Conservation (phyloP, 352 stramenopile species). For the Globisporangium nagaii region DNA sequence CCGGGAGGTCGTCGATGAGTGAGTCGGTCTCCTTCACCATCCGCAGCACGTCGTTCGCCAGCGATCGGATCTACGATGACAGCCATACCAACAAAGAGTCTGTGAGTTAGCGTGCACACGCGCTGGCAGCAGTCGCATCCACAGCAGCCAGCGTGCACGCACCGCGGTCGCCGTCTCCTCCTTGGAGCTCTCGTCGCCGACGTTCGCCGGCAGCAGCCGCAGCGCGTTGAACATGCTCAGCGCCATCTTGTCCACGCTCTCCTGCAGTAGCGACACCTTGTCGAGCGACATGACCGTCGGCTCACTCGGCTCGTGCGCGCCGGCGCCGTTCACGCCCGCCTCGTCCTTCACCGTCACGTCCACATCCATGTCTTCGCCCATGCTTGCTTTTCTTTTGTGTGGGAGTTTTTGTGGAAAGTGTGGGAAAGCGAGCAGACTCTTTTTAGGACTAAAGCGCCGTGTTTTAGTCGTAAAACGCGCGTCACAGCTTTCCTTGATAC, state of each 20-base stretch:
- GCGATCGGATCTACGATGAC: conserved; percentile 48
- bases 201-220: conserved; percentile 55
- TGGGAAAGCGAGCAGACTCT: too few relatives aligned
- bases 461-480: too few relatives aligned
- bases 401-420: neutral
- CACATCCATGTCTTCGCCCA: conserved; percentile 10
- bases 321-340: neutral
- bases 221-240: conserved; percentile 87
- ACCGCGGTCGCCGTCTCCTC: conserved; percentile 62
- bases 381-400: neutral
- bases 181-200: conserved; percentile 34
- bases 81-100: neutral
- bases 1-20: conserved; percentile 76
- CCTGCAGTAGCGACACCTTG: conserved; percentile 80
- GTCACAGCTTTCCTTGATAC: too few relatives aligned
- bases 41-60: conserved; percentile 72
- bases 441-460: too few relatives aligned
- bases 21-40: conserved; percentile 76
- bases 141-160: too few relatives aligned
- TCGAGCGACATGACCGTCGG: conserved; percentile 29
- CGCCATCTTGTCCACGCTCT: conserved; percentile 83
- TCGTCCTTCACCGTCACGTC: conserved; percentile 9
- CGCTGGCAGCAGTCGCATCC: neutral
- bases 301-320: conserved; percentile 14
- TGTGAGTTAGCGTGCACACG: too few relatives aligned